Conservation (phyloP, 164 flowering plant genomes). For the Hamamelis virginiana region DNA sequence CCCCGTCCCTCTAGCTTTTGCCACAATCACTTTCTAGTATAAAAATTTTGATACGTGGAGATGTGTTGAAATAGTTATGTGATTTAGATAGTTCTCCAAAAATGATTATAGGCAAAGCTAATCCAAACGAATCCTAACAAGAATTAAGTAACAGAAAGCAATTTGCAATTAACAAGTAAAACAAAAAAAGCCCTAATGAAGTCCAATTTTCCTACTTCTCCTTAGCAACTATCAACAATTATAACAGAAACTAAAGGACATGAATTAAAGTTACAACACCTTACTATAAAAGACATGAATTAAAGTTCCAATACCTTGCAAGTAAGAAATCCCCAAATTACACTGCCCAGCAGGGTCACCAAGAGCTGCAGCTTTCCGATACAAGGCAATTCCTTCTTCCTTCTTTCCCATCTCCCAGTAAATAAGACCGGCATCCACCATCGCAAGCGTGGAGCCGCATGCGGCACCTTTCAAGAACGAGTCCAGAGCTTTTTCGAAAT, state of each 20-base stretch:
- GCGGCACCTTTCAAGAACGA: constrained; percentile 79
- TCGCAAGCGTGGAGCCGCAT: constrained; percentile 84
- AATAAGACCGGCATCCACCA: constrained; percentile 94
- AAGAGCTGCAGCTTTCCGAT: constrained; percentile 67
- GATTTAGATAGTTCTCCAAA: too few relatives aligned
- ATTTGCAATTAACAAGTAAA: too few relatives aligned
- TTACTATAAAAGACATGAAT: not conserved
- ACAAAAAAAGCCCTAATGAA: too few relatives aligned
- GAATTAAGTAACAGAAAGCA: too few relatives aligned
- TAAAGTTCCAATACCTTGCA: constrained; percentile 50
- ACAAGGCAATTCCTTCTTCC: constrained; percentile 58
- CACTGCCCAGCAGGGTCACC: constrained; percentile 84
- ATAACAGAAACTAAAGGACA: not conserved
- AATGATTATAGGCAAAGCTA: too few relatives aligned
- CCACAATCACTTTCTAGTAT: too few relatives aligned
- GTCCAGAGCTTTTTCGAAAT: constrained; percentile 69
- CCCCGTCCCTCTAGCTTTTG: too few relatives aligned
- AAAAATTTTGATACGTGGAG: too few relatives aligned
- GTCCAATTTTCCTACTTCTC: not conserved
- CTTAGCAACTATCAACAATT: not conserved
- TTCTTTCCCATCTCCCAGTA: constrained; percentile 84
- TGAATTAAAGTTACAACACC: not conserved
- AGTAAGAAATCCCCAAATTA: constrained; percentile 80
- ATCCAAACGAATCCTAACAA: too few relatives aligned
- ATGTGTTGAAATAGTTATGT: too few relatives aligned